phyloP scores from a whole-genome alignment of 139 green algal species.

The Astrephomene gubernaculifera region DNA sequence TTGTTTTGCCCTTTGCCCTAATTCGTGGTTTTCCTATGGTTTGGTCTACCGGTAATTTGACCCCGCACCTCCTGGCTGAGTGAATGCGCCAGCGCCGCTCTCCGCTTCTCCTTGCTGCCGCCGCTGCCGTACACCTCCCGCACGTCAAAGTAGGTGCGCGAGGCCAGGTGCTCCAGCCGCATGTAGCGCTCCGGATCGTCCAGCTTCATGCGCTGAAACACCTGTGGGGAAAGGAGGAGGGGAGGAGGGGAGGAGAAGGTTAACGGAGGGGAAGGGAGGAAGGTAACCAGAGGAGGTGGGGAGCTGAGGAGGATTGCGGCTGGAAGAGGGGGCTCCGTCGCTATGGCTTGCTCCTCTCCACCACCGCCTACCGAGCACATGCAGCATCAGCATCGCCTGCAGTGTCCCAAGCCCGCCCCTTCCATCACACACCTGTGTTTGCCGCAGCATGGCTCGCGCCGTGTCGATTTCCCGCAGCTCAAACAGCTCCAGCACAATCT shows the following conservation, averaged over 20 bases:
- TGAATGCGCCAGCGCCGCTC: conserved; percentile 81
- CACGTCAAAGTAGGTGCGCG: conserved; percentile 83
- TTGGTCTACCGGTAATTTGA: too few species aligned
- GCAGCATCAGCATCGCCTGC: background rate
- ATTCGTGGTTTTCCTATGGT: too few species aligned
- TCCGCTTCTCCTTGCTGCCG: conserved; percentile 88
- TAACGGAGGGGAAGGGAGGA: background rate
- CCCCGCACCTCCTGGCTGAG: conserved; percentile 86
- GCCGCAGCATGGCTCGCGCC: conserved; percentile 89
- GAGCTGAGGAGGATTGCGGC: background rate
- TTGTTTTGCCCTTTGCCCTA: too few species aligned
- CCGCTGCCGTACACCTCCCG: conserved; percentile 68
- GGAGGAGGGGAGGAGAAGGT: too few species aligned
- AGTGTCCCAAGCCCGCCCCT: background rate
- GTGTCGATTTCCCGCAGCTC: conserved; percentile 95
- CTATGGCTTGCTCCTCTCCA: too few species aligned
- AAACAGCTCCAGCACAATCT: conserved; percentile 97
- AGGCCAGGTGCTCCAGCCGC: conserved; percentile 86
- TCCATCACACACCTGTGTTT: conserved; percentile 76
- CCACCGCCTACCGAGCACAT: background rate
- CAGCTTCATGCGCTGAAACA: conserved; percentile 85
- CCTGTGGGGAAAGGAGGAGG: conserved; percentile 19
- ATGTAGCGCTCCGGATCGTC: conserved; percentile 90
- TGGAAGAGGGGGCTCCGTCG: background rate
- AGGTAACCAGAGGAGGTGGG: background rate